A percentile compares a stretch with the other conserved stretches of the same genome.
Conservation (phyloP, 371 early-diverging fungal genomes). For the Choanephora cucurbitarum region DNA sequence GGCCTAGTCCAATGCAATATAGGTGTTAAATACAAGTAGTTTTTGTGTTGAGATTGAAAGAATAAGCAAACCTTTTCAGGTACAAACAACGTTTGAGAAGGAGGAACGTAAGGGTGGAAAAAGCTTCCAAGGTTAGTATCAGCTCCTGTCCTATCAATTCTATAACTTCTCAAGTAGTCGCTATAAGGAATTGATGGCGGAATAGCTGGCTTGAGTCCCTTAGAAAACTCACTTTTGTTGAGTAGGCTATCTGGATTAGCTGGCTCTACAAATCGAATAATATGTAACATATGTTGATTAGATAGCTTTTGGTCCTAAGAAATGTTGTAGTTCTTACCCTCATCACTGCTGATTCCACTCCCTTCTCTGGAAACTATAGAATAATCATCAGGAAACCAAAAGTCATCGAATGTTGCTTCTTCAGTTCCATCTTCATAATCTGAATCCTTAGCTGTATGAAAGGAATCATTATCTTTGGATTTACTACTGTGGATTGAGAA, state of each 20-base stretch:
- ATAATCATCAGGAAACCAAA: slow-evolving; percentile 6
- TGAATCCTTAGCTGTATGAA: slow-evolving; percentile 33
- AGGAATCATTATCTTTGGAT: slow-evolving; percentile 42
- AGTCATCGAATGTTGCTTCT: slow-evolving; percentile 4
- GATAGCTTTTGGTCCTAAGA: no score
- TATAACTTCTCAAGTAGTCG: slow-evolving; percentile 61
- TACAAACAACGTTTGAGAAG: slow-evolving; percentile 44
- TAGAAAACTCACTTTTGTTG: slow-evolving; percentile 6
- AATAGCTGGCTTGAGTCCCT: slow-evolving; percentile 24
- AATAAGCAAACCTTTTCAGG: slow-evolving; percentile 38
- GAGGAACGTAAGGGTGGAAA: slow-evolving; percentile 58
- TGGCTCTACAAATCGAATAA: not conserved
- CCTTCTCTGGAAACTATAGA: slow-evolving; percentile 1
- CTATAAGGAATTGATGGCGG: slow-evolving; percentile 74
- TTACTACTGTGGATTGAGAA: slow-evolving; percentile 26
- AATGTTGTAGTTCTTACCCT: not conserved
- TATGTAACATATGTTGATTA: no score
- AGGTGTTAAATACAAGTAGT: not conserved
- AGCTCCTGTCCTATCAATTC: slow-evolving; percentile 39
- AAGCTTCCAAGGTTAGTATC: slow-evolving; percentile 24
- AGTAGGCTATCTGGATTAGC: no score
- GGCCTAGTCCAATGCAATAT: not conserved
- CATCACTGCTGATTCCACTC: slow-evolving; percentile 4
- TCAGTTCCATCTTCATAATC: slow-evolving; percentile 20
- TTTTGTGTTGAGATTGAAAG: no score